phyloP scores from a whole-genome alignment of 2,329 filamentous ascomycete species.

The Alternaria gaisen region DNA sequence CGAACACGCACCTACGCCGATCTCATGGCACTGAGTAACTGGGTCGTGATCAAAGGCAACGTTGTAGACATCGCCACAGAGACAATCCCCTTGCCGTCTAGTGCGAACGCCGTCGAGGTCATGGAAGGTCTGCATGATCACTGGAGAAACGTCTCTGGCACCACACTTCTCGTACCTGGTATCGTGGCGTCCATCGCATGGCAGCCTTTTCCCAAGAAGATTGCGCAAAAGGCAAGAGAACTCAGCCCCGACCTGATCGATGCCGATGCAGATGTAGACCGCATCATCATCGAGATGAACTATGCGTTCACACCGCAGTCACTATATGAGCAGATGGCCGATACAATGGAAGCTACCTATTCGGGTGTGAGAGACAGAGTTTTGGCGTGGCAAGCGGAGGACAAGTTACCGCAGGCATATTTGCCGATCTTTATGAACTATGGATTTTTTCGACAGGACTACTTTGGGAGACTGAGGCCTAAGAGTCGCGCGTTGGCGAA shows the following conservation, averaged over 20 bases:
- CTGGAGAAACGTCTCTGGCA: conserved; percentile 41
- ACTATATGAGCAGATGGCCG: conserved; percentile 52
- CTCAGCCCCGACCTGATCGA: conserved; percentile 49
- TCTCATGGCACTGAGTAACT: conserved; percentile 59
- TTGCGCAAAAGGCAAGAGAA: conserved; percentile 33
- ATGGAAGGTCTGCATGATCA: conserved; percentile 41
- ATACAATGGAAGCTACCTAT: conserved; percentile 52
- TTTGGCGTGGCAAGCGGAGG: conserved; percentile 48
- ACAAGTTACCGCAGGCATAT: conserved; percentile 53
- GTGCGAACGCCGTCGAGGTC: conserved; percentile 32
- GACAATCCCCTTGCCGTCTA: conserved; percentile 42
- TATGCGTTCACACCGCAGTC: conserved; percentile 51
- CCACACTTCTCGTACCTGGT: conserved; percentile 38
- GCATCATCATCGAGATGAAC: conserved; percentile 58
- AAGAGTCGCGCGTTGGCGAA: conserved; percentile 45
- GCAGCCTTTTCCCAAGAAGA: conserved; percentile 46
- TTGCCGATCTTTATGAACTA: conserved; percentile 61
- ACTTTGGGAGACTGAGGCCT: conserved; percentile 54
- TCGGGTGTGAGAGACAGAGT: conserved; percentile 50
- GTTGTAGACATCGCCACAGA: conserved; percentile 49
- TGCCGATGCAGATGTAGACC: conserved; percentile 52
- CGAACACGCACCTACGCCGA: conserved; percentile 60
- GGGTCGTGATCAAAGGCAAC: conserved; percentile 44
- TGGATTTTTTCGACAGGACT: conserved; percentile 56
- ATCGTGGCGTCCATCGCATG: conserved; percentile 47